Base-by-base conservation (phyloP, 2,329 filamentous ascomycete genomes). In the Dactylellina cionopaga region DNA sequence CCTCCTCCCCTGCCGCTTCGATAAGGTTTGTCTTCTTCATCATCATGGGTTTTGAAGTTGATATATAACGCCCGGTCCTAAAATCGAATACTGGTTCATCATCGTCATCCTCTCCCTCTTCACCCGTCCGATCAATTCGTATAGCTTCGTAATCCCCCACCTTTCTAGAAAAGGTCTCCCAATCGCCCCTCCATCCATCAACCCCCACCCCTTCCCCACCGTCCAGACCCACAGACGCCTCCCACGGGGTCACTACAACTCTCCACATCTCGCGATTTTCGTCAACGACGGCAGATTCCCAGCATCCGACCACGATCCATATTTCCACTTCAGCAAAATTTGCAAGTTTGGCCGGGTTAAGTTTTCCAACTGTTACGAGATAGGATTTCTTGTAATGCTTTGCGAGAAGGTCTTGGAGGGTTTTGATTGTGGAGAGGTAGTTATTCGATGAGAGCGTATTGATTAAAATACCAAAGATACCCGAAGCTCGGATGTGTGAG, bases 221-320 rank as follows among this genome's bases (percentile, higher is more conserved):
- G 81, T 87, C 84, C 73, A 99, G 81, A 2, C 92, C 91, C 47
- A 96, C 82, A 58, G 88, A 88, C 62, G 98, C 83, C 83, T 99
- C 95, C 79, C 96, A 98, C 0, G 94, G 94, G n/a, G 95, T 99
- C 39, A 98, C 88, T 7, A 98, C 89, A 0, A 93, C 92, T 76
- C 88, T 87, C 85, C 89, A 98, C 78, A 96, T 96, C 5, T 90
- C 91, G 66, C 91, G 90, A 75, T 92, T 92, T 77, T 97, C 94
- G n/a, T 74, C 75, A 3, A 99, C 87, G 54, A 98, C 82, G 70
- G 91, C 92, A 80, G 93, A 96, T 82, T 99, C 95, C 95, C 95
- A 99, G 81, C 95, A 99, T 1, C 95, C 94, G 7, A 99, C 91
- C 0, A 98, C 92, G 0, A 98, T 92, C 95, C 95, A 99, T 13